These are phyloP conservation scores for Myriosclerotinia curreyana DNA, from an alignment of 2,329 filamentous ascomycete species.

Conservation along the genomic window DNA sequence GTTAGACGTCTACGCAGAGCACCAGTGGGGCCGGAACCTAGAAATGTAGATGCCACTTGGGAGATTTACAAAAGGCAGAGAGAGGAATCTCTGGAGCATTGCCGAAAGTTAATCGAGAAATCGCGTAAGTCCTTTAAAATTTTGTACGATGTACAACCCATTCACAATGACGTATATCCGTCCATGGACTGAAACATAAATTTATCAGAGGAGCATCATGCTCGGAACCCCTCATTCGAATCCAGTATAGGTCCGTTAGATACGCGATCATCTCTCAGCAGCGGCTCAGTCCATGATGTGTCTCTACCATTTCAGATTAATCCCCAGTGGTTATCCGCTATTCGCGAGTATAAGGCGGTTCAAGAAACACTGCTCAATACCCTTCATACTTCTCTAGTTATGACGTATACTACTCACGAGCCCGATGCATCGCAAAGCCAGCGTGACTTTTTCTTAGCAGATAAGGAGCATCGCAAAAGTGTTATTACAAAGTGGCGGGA, in stretches of 20 bases:
- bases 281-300: conserved; percentile 35
- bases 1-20: conserved; percentile 32
- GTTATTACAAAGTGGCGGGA: conserved; percentile 49
- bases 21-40: conserved; percentile 29
- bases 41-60: conserved; percentile 45
- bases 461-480: conserved; percentile 44
- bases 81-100: conserved; percentile 44
- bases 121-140: conserved; percentile 39
- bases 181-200: not conserved
- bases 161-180: not conserved
- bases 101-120: conserved; percentile 43
- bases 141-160: not conserved
- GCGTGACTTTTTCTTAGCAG: conserved; percentile 45
- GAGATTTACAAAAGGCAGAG: conserved; percentile 46
- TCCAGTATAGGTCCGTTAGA: conserved; percentile 29
- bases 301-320: conserved; percentile 30
- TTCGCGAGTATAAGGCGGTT: conserved; percentile 47
- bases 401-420: conserved; percentile 48
- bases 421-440: conserved; percentile 45
- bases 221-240: conserved; percentile 31
- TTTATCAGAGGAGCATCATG: conserved; percentile 26
- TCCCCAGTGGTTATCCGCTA: conserved; percentile 40
- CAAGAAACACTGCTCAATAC: conserved; percentile 45
- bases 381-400: conserved; percentile 44
- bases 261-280: conserved; percentile 30